Percentiles rank a stretch among this genome's conserved stretches.
phyloP scores from a whole-genome alignment of 495 filamentous ascomycete genomes.

The Hyaloscypha finlandica region DNA sequence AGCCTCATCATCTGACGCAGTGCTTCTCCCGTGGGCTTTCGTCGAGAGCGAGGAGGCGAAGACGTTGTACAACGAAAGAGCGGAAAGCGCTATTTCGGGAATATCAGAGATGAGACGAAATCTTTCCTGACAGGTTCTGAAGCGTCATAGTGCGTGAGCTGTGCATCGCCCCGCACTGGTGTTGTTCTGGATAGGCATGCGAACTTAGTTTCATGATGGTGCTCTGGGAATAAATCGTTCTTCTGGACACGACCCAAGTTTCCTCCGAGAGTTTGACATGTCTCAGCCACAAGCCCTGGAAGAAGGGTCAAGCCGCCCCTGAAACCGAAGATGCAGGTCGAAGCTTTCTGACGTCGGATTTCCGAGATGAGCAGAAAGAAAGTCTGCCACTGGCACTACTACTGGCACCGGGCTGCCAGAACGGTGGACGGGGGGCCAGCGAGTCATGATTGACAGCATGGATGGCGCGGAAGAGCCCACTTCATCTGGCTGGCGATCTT shows the following conservation, averaged over 20 bases:
- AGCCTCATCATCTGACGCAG: constrained; percentile 1
- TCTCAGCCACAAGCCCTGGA: not conserved
- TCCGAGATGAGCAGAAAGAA: not conserved
- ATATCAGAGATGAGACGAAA: not conserved
- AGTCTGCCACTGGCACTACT: not conserved
- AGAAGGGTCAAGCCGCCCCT: not conserved
- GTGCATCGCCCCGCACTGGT: not conserved
- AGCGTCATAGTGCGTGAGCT: not conserved
- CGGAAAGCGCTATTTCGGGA: not conserved
- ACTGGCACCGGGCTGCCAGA: not conserved
- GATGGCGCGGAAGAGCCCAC: not conserved
- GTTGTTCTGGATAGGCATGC: not conserved
- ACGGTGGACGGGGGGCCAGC: not conserved
- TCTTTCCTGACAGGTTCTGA: not conserved
- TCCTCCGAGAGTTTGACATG: not conserved
- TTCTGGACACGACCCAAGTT: not conserved
- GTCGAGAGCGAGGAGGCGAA: not conserved
- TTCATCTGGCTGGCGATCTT: not conserved
- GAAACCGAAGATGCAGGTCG: not conserved
- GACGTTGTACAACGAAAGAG: not conserved
- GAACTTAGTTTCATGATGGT: not conserved
- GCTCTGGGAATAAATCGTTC: not conserved
- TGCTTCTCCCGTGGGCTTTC: not conserved
- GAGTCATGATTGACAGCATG: not conserved
- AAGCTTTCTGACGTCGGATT: not conserved